Evolutionary conservation across 768 basidiomycete species (phyloP), one percentile per base, ranked within the genome.

Genomic region (Xerocomellus dryophilus): DNA sequence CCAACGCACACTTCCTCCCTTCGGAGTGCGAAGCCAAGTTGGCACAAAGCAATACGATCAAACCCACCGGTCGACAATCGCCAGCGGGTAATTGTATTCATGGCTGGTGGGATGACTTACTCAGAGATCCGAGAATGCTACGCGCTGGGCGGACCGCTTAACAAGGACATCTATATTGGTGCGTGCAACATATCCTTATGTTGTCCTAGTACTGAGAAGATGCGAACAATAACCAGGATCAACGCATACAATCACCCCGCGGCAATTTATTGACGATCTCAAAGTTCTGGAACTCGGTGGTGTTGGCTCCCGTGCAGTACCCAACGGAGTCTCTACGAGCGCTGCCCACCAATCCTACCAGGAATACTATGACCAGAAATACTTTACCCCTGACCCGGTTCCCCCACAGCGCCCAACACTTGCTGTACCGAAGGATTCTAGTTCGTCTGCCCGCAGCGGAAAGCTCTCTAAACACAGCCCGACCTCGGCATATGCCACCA

Each of bases 81-180:
- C 54, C 88, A 92, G 70, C 81, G 96, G 27, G 64, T 97, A 14
- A 78, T 99, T 34, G 81, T 98, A 17, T 98, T 98, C 70, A 78
- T 98, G 21, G 90, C 91, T 14, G 97, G 97, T 34, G 97, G 97
- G 2, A 86, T 95, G 81, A 95, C 97, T 2, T 94, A 93, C 68
- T 96, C 94, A 0, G 97, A 99, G 72, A 87, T 95, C 71, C 80
- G 96, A 55, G 84, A 93, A 63, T 86, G 83, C 43, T 98, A 98
- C 66, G 78, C 85, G 46, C 76, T 96, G 15, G 88, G 92, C 4
- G 77, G 75, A 43, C 68, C 82, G 2, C 67, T 92, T 48, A 87
- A 88, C 63, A 93, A 88, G 70, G 97, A 99, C 62, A 81, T 98
- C 48, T 90, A 85, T 71, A 90, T 99, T 53, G 97, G 96, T 96